Evolutionary conservation across 352 stramenopile genomes (phyloP), one percentile per base, ranked within the genome.

Genomic region (Phytophthora rubi): DNA sequence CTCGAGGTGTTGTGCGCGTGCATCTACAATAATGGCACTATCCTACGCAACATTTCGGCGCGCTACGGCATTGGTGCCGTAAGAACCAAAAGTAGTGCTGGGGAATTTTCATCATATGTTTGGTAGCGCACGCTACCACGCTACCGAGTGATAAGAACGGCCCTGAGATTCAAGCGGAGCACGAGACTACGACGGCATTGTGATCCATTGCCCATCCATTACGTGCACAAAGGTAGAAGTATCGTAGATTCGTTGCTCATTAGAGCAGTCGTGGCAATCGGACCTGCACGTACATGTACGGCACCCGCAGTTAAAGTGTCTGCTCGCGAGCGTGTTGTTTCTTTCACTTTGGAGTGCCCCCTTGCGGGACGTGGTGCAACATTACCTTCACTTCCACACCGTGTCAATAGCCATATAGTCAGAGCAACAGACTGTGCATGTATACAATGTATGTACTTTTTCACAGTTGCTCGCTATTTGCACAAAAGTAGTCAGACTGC

Each of bases 401-500:
- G 28, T 68, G 42, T 16, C 51, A 55, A 35, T 62, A 68, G 52
- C 51, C 53, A 70, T 15, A 6, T 56, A 70, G 55, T 70, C 62
- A 65, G 66, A 30, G 16, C 42, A n/a, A 53, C 32, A 23, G 33
- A 53, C 4, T 54, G 59, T 68, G 28, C 33, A 32, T 15, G 13
- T 55, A 70, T 47, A 6, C 13, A 21, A 1, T 18, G 6, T 9
- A 9, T 4, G 15, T 15, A 47, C 13, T 47, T 47, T 18, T 21
- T 7, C n/a, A 10, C 0, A 47, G 13, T 13, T 47, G 9, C 3
- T 12, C 15, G 49, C 60, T 65, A 45, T 47, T 42, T 2, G 18
- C 26, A 47, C 49, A 54, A 58, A 66, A 61, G 10, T 59, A 71
- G 45, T 70, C 63, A 66, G 67, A 70, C 32, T 21, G 44, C 47